phyloP scores from a whole-genome alignment of 2,329 filamentous ascomycete species.

The Sarocladium brachiariae region DNA sequence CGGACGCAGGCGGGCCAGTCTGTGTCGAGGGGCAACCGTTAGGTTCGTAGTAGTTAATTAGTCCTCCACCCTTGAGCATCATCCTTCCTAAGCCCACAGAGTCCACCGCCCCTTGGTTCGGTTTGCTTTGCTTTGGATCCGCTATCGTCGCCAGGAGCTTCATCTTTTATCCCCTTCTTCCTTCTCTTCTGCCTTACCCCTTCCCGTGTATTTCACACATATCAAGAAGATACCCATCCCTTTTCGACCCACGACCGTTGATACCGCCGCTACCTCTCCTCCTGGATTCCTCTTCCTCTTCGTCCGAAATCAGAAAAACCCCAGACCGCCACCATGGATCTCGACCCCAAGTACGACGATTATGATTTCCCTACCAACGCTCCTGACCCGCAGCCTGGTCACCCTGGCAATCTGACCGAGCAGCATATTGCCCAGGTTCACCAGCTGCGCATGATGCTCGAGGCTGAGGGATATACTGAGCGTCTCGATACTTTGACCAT shows the following conservation, averaged over 20 bases:
- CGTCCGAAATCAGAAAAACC: conserved; percentile 10
- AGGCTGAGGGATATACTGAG: conserved; percentile 74
- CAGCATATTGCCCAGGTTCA: conserved; percentile 84
- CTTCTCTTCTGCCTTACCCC: background rate
- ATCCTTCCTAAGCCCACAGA: too few relatives aligned
- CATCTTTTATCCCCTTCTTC: conserved; percentile 4
- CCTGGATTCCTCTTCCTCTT: background rate
- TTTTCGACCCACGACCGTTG: background rate
- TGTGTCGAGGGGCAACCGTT: conserved; percentile 4
- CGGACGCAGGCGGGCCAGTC: background rate
- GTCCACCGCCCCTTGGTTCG: conserved; percentile 7
- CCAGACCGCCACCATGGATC: conserved; percentile 37
- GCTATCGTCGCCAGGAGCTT: conserved; percentile 1
- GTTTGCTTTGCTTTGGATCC: too few relatives aligned
- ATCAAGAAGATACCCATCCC: conserved; percentile 11
- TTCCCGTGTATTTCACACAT: conserved; percentile 10
- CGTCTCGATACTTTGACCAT: conserved; percentile 88
- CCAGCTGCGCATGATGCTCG: conserved; percentile 79
- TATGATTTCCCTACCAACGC: conserved; percentile 86
- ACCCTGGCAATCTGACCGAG: conserved; percentile 79
- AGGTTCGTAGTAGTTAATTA: too few relatives aligned
- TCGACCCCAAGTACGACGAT: conserved; percentile 90
- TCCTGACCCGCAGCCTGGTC: conserved; percentile 63
- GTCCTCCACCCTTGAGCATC: background rate
- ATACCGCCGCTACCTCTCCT: background rate